Conservation (phyloP, 805 yeast species). For the Teunomyces barrocoloradensis region DNA sequence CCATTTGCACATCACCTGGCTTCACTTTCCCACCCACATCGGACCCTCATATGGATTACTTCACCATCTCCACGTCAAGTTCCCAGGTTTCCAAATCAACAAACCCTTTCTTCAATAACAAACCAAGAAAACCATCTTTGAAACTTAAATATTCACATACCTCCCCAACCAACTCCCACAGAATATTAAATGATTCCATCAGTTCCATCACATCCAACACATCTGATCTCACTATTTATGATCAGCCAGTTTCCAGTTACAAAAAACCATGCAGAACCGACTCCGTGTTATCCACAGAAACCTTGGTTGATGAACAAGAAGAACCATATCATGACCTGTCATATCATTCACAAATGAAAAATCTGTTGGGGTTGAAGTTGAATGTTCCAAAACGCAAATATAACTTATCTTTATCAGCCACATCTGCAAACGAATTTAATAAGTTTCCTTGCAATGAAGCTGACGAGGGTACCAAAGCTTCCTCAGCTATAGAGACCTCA, state of each 20-base stretch:
- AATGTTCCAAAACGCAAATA: constrained; percentile 10
- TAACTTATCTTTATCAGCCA: constrained; percentile 9
- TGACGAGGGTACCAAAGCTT: constrained; percentile 9
- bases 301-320: constrained; percentile 26
- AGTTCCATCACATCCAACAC: constrained; percentile 29
- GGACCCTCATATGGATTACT: constrained; percentile 14
- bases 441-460: constrained; percentile 1
- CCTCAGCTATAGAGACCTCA: constrained; percentile 20
- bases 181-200: constrained; percentile 19
- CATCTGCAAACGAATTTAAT: constrained; percentile 6
- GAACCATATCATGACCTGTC: background rate
- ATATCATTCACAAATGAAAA: constrained; percentile 1
- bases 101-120: constrained; percentile 1
- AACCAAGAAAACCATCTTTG: background rate
- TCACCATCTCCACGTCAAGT: constrained; percentile 8
- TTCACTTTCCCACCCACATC: constrained; percentile 17
- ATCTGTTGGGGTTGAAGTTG: constrained; percentile 14
- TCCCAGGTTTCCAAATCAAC: background rate
- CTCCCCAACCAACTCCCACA: constrained; percentile 4
- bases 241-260: constrained; percentile 6
- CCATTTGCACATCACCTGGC: constrained; percentile 22
- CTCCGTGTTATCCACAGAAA: constrained; percentile 26
- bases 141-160: background rate
- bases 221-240: constrained; percentile 20
- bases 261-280: constrained; percentile 13